Conservation (phyloP, 306 rosid species). For the Styphnolobium japonicum region DNA sequence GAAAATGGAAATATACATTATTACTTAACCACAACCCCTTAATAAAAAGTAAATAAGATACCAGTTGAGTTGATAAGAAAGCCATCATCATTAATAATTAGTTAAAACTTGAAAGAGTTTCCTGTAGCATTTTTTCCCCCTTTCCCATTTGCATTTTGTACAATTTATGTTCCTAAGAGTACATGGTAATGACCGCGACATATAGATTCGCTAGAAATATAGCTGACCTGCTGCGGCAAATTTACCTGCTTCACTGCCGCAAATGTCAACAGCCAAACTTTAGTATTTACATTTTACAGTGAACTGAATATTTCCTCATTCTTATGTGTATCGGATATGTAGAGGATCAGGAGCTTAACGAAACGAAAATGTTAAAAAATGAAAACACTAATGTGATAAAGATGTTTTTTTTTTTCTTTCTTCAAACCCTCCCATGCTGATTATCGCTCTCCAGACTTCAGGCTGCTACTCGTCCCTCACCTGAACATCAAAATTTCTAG, state of each 20-base stretch:
- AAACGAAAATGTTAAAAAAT: not conserved
- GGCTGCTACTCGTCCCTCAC: not conserved
- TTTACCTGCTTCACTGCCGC: not conserved
- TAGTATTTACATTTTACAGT: not conserved
- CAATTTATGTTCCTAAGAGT: no score
- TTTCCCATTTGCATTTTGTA: no score
- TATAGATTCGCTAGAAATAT: not conserved
- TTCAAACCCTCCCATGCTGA: not conserved
- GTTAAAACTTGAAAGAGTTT: no score
- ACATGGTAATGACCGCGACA: no score
- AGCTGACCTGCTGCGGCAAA: not conserved
- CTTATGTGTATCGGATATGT: not conserved
- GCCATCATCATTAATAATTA: no score
- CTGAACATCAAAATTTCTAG: constrained; percentile 1
- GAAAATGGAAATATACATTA: no score
- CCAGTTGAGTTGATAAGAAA: no score
- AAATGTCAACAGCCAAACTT: not conserved
- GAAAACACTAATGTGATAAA: not conserved
- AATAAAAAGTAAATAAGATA: no score
- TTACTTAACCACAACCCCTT: no score
- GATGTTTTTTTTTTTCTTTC: not conserved
- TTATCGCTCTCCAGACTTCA: not conserved
- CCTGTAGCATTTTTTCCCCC: no score
- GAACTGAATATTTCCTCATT: not conserved
- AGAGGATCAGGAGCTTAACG: not conserved